Evolutionary conservation across 306 rosid species (phyloP), one percentile per base, ranked within the genome.

Genomic region (Prunus davidiana): DNA sequence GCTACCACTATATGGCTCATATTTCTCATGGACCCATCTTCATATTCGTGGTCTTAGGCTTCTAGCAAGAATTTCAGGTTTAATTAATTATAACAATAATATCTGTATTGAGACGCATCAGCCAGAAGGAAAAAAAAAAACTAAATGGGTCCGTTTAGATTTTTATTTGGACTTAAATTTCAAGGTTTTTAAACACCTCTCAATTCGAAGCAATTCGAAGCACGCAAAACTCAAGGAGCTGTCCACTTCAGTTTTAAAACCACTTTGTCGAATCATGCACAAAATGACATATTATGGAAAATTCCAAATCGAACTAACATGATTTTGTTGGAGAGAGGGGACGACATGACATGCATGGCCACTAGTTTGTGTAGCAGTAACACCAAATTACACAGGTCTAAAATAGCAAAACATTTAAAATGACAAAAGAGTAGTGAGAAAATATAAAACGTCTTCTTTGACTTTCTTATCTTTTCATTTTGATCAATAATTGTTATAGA

Each of bases 1-100:
- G 54, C 60, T 68, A 58, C 16, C 66, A 27, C 69, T 58, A 22
- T 56, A 14, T 73, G 80, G 72, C 71, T 58, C 54, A 52, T 55
- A 20, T 58, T 55, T 72, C 70, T 47, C 25, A 32, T 0, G 74
- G 76, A 38, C 80, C 75, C 80, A 30, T 32, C 8, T 34, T 72
- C 14, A 28, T 1, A 8, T 73, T 71, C 71, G 49, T 27, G 19
- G 27, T 25, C 41, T 19, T 8, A 12, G 34, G 64, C 75, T 5
- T 68, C 45, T 41, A 10, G 28, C 57, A 78, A 58, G 60, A 54
- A 18, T 34, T 75, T 73, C 10, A 11, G 46, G 24, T 30, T 41
- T 32, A 71, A n/a, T 14, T 27, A 34, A 34, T 34, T 34, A 34
- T 6, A 6, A 19, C 32, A 60, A 60, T 14, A 25, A 25, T 25